Evolutionary conservation across 2,329 filamentous ascomycete species (phyloP).

Genomic region (Pseudopyrenochaeta lycopersici): DNA sequence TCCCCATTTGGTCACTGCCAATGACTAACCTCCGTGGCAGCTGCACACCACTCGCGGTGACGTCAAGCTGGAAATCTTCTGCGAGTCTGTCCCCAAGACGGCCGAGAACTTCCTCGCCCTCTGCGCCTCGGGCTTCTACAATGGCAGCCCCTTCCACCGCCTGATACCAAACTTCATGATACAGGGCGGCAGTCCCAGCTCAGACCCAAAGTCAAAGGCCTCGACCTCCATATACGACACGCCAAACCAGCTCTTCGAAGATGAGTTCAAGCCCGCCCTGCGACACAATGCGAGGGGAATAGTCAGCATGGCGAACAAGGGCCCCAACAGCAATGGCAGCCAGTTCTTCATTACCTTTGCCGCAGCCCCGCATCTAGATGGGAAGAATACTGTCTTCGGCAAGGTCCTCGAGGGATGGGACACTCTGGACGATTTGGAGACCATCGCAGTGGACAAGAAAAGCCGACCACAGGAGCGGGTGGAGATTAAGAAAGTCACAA

Average conservation of each 20-base stretch:
- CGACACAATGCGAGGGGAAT: slow-evolving; percentile 74
- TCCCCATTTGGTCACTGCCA: no score
- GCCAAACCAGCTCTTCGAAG: slow-evolving; percentile 68
- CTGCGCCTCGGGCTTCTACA: slow-evolving; percentile 81
- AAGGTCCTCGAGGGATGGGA: slow-evolving; percentile 68
- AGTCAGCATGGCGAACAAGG: slow-evolving; percentile 82
- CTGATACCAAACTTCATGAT: slow-evolving; percentile 83
- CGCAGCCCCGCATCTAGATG: slow-evolving; percentile 81
- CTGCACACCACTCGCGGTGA: slow-evolving; percentile 90
- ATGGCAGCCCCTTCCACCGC: slow-evolving; percentile 79
- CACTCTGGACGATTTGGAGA: slow-evolving; percentile 76
- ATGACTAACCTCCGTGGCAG: slow-evolving; percentile 23
- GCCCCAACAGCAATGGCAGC: slow-evolving; percentile 75
- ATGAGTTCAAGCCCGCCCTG: slow-evolving; percentile 78
- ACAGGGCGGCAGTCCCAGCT: slow-evolving; percentile 71
- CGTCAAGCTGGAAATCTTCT: slow-evolving; percentile 96
- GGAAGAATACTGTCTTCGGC: slow-evolving; percentile 85
- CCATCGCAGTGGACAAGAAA: slow-evolving; percentile 79
- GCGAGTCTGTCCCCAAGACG: slow-evolving; percentile 91
- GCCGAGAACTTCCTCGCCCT: slow-evolving; percentile 92
- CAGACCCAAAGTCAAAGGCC: slow-evolving; percentile 65
- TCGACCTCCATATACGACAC: slow-evolving; percentile 74
- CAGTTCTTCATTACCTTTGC: slow-evolving; percentile 86
- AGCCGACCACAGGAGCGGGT: slow-evolving; percentile 73
- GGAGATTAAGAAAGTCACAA: slow-evolving; percentile 72